Evolutionary conservation across 139 green algal species (phyloP).

Genomic region (Chara braunii): DNA sequence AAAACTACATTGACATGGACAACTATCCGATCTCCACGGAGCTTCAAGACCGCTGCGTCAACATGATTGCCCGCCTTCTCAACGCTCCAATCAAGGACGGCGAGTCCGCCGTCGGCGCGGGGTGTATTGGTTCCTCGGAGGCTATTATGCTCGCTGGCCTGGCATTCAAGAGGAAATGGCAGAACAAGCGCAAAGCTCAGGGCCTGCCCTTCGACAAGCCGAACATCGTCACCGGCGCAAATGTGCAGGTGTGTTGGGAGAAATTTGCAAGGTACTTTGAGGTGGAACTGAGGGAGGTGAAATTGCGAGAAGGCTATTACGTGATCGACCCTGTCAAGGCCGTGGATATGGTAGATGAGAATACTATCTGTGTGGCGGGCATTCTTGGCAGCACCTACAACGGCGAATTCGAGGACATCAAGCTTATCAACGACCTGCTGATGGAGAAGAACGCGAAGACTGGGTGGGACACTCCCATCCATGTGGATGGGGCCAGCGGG

Average conservation of each 20-base stretch:
- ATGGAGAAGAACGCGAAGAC: slow-evolving; percentile 29
- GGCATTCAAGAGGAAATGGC: slow-evolving; percentile 29
- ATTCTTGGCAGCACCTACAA: slow-evolving; percentile 41
- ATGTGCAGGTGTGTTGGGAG: slow-evolving; percentile 42
- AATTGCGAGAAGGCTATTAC: slow-evolving; percentile 12
- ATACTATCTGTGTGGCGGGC: slow-evolving; percentile 41
- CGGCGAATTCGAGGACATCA: slow-evolving; percentile 39
- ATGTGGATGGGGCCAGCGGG: slow-evolving; percentile 45
- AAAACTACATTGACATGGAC: slow-evolving; percentile 45
- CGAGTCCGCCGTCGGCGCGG: slow-evolving; percentile 7
- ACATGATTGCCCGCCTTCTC: slow-evolving; percentile 38
- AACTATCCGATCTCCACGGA: slow-evolving; percentile 42
- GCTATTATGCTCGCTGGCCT: slow-evolving; percentile 40
- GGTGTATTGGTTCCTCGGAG: slow-evolving; percentile 31
- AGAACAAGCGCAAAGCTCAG: slow-evolving; percentile 13
- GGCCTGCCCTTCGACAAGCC: slow-evolving; percentile 32
- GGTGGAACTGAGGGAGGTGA: slow-evolving; percentile 27
- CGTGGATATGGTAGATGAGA: slow-evolving; percentile 40
- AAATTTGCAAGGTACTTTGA: slow-evolving; percentile 42
- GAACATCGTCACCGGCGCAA: slow-evolving; percentile 26
- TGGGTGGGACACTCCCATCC: slow-evolving; percentile 36
- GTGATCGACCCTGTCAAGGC: slow-evolving; percentile 34
- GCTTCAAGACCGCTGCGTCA: slow-evolving; percentile 44
- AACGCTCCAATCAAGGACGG: slow-evolving; percentile 12
- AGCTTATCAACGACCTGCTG: slow-evolving; percentile 28